Evolutionary conservation across 2,329 filamentous ascomycete genomes (phyloP), one percentile per base, ranked within the genome.

Genomic region (Malbranchea zuffiana): DNA sequence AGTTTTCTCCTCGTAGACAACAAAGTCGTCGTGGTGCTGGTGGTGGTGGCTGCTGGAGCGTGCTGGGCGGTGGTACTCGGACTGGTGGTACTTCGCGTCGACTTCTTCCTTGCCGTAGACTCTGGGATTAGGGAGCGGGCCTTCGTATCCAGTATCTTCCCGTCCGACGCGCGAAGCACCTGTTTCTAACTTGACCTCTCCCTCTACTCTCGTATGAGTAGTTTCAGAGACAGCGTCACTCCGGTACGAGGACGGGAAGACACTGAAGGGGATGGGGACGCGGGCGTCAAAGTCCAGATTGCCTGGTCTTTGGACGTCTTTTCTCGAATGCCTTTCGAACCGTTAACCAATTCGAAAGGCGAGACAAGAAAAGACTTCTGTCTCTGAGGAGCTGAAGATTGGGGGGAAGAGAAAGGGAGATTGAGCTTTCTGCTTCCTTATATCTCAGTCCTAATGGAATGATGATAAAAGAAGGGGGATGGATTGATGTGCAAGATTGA

Each of bases 251-350:
- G 86, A 94, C 74, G 88, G 88, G 79, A 96, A 95, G 82, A 95
- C 82, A 83, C 86, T 95, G 80, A 95, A 93, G 72, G 88, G 88
- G 71, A 96, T 90, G 75, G 88, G 85, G 70, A 95, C 83, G 70
- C 86, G 83, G 71, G 87, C 86, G 82, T 94, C 87, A 90, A 93
- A 95, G 84, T 95, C 87, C 87, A 95, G 87, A 74, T 85, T 95
- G 84, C 72, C 84, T 81, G 81, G 78, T 79, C 82, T 78, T 69
- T 63, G 65, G 66, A 68, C 69, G 77, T 69, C 75, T 73, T 72
- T 77, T 79, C 79, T 83, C 75, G 74, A 76, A 76, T 60, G 56
- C 56, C 60, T 63, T 61, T 60, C 60, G 60, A 63, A 63, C 53
- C 61, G 59, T 57, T 56, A 47, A 61, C 61, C 58, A 62, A 63